A percentile compares a stretch with the other conserved stretches of the same genome.
Conservation (phyloP, 352 stramenopile species). For the Heterotrichella gracilis region DNA sequence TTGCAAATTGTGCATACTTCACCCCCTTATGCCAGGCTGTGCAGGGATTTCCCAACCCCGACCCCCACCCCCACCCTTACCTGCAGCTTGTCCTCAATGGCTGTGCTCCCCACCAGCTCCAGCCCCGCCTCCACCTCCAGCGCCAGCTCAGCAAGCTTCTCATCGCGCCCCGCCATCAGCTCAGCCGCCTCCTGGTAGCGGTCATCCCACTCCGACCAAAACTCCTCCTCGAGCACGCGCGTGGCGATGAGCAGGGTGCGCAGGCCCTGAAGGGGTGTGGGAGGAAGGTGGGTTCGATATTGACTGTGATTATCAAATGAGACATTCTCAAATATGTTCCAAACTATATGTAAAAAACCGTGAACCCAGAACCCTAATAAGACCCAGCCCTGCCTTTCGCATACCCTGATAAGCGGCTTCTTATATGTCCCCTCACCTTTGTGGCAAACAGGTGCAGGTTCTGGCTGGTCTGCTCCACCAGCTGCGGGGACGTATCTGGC, state of each 20-base stretch:
- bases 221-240: constrained; percentile 24
- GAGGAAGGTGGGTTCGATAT: constrained; percentile 22
- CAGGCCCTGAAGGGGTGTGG: constrained; percentile 33
- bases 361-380: too few relatives aligned
- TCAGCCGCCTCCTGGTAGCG: constrained; percentile 31
- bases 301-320: too few relatives aligned
- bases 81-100: constrained; percentile 82
- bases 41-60: too few relatives aligned
- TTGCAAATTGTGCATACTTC: too few relatives aligned
- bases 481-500: constrained; percentile 22
- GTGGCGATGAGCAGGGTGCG: constrained; percentile 41
- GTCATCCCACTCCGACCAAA: constrained; percentile 33
- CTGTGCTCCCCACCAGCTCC: constrained; percentile 65
- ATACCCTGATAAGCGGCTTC: too few relatives aligned
- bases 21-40: too few relatives aligned
- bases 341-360: too few relatives aligned
- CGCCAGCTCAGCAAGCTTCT: constrained; percentile 22
- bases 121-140: constrained; percentile 33
- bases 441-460: constrained; percentile 23
- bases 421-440: too few relatives aligned
- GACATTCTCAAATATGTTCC: too few relatives aligned
- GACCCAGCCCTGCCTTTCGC: too few relatives aligned
- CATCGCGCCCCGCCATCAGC: background rate
- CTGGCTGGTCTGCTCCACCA: constrained; percentile 40
- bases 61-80: too few relatives aligned